Evolutionary conservation across 768 basidiomycete genomes (phyloP).

Genomic region (Mycena galopus): DNA sequence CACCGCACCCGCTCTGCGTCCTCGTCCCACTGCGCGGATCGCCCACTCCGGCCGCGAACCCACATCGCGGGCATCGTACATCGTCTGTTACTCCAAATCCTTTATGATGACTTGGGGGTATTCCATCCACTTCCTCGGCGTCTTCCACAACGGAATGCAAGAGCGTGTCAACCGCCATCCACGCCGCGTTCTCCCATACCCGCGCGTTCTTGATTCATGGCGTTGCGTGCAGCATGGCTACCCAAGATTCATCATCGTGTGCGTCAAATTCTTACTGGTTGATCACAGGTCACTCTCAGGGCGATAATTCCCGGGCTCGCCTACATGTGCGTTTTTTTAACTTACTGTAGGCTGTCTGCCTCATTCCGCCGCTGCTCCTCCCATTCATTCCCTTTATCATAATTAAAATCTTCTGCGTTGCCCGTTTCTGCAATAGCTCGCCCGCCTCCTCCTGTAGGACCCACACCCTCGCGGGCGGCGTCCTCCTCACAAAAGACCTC

Average conservation of each 20-base stretch:
- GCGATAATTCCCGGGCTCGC: constrained; percentile 35
- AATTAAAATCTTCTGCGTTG: constrained; percentile 16
- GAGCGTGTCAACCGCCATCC: too few relatives aligned
- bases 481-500: constrained; percentile 35
- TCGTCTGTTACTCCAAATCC: too few relatives aligned
- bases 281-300: constrained; percentile 28
- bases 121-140: too few relatives aligned
- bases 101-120: too few relatives aligned
- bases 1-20: too few relatives aligned
- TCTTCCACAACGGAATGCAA: too few relatives aligned
- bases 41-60: too few relatives aligned
- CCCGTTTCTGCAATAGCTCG: constrained; percentile 18
- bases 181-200: too few relatives aligned
- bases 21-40: too few relatives aligned
- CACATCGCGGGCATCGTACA: too few relatives aligned
- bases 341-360: constrained; percentile 8
- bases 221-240: too few relatives aligned
- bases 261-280: constrained; percentile 6
- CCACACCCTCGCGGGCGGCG: constrained; percentile 33
- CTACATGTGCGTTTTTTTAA: constrained; percentile 30
- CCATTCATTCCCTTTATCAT: constrained; percentile 9
- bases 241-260: constrained; percentile 15
- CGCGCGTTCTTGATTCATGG: too few relatives aligned
- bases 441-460: constrained; percentile 24
- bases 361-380: constrained; percentile 5